Evolutionary conservation across 306 rosid genomes (phyloP).

Genomic region (Lagenaria siceraria): DNA sequence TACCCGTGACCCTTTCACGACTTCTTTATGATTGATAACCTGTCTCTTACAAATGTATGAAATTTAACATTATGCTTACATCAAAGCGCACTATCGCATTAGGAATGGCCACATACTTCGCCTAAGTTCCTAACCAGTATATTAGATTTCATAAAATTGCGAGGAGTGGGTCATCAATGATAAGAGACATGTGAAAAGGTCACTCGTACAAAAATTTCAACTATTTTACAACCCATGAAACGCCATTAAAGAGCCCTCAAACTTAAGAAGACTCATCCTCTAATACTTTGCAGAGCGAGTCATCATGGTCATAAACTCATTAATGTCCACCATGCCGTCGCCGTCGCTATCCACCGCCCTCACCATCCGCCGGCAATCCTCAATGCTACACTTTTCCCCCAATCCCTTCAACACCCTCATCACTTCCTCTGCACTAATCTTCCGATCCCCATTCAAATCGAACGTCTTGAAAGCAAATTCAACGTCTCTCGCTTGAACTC

Average conservation of each 20-base stretch:
- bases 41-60: too few relatives aligned
- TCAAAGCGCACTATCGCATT: too few relatives aligned
- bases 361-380: slow-evolving; percentile 65
- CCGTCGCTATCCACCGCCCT: slow-evolving; percentile 65
- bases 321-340: slow-evolving; percentile 72
- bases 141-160: too few relatives aligned
- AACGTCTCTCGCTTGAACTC: slow-evolving; percentile 40
- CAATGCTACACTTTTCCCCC: slow-evolving; percentile 62
- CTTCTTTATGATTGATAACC: too few relatives aligned
- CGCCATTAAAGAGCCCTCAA: background rate
- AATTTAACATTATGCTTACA: too few relatives aligned
- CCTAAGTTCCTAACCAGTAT: too few relatives aligned
- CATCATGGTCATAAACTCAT: slow-evolving; percentile 83
- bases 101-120: too few relatives aligned
- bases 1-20: too few relatives aligned
- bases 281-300: slow-evolving; percentile 13
- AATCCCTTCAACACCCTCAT: slow-evolving; percentile 40
- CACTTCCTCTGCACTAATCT: slow-evolving; percentile 76
- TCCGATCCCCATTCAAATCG: slow-evolving; percentile 70
- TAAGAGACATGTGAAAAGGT: too few relatives aligned
- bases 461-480: slow-evolving; percentile 46
- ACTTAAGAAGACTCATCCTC: background rate
- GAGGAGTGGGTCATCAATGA: too few relatives aligned
- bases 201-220: too few relatives aligned
- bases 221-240: background rate